A percentile compares a stretch with the other conserved stretches of the same genome.
phyloP scores from a whole-genome alignment of 257 asterid species.

The Salvia miltiorrhiza region DNA sequence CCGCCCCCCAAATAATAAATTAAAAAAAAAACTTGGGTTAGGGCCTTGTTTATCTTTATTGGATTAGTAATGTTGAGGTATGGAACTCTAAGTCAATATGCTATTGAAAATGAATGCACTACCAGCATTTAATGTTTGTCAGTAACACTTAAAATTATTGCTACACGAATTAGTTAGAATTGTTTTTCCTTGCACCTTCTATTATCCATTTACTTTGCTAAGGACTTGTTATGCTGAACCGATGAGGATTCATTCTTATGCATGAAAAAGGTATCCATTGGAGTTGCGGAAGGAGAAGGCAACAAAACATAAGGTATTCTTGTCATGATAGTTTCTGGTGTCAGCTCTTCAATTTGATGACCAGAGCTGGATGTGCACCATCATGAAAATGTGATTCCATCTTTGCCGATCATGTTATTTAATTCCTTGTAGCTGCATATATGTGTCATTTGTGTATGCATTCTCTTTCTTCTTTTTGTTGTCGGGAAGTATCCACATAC shows the following conservation, averaged over 20 bases:
- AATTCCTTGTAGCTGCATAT: too few relatives aligned
- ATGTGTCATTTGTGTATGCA: background rate
- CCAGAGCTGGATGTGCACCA: slow-evolving; percentile 5
- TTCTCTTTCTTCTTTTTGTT: background rate
- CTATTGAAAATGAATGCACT: too few relatives aligned
- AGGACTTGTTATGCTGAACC: slow-evolving; percentile 6
- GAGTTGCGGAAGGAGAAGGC: slow-evolving; percentile 95
- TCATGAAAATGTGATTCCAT: too few relatives aligned
- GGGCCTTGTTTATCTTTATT: too few relatives aligned
- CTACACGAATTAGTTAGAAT: background rate
- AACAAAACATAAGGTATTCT: slow-evolving; percentile 71
- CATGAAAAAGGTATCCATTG: slow-evolving; percentile 74
- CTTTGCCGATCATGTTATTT: too few relatives aligned
- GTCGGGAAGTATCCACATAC: background rate
- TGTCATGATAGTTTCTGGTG: background rate
- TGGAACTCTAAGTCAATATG: too few relatives aligned
- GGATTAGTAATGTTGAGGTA: too few relatives aligned
- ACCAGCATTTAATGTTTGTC: too few relatives aligned
- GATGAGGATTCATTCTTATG: slow-evolving; percentile 20
- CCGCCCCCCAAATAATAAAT: too few relatives aligned
- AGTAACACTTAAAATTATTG: too few relatives aligned
- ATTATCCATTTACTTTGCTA: slow-evolving; percentile 5
- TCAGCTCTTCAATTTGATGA: slow-evolving; percentile 11
- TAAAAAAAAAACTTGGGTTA: too few relatives aligned
- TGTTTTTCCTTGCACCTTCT: background rate